Base-by-base conservation (phyloP, 75 land plant species). In the Larix kaempferi region DNA sequence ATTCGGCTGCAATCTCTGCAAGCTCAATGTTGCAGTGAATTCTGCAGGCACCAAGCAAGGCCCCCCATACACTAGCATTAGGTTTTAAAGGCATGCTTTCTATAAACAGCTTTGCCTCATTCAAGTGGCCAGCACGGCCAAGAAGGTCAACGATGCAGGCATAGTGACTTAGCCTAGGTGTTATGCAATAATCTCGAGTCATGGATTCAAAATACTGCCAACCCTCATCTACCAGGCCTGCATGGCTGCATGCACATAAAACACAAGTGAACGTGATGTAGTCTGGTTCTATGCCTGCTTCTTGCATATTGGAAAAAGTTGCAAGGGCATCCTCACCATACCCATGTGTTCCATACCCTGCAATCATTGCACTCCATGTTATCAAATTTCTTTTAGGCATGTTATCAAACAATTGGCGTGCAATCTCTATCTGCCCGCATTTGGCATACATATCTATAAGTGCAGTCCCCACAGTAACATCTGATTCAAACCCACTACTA, bases 131-230 rank as follows among this genome's bases (percentile, higher is more conserved):
- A 21, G 91, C 84, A 56, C 91, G 81, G 5, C 93, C 93, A 57
- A 91, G 87, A 56, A 88, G 84, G 67, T 90, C 88, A 25, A 90
- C 83, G 88, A 88, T 88, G 75, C 86, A 86, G 0, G 88, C 83
- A 76, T 79, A 91, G 58, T 91, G 93, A 85, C 76, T 79, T 10
- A 80, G 73, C n/a, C 80, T 80, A 15, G 88, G 86, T 37, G 19
- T 76, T 21, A 88, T 77, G 22, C 67, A 59, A 33, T 59, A 75
- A 11, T 60, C 60, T 17, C n/a, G 26, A 16, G 71, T 3, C 87
- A 91, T 82, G 12, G 79, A 81, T 21, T 71, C 72, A 54, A 89
- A 86, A 62, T 86, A 89, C 27, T 77, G 65, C 71, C 52, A 75
- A 12, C 90, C 91, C 22, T 76, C 72, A 64, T 74, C 61, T 15